A percentile compares a stretch with the other conserved stretches of the same genome.
These are phyloP conservation scores for Podospora pseudopauciseta DNA, from an alignment of 495 filamentous ascomycete species.

Conservation along the genomic window DNA sequence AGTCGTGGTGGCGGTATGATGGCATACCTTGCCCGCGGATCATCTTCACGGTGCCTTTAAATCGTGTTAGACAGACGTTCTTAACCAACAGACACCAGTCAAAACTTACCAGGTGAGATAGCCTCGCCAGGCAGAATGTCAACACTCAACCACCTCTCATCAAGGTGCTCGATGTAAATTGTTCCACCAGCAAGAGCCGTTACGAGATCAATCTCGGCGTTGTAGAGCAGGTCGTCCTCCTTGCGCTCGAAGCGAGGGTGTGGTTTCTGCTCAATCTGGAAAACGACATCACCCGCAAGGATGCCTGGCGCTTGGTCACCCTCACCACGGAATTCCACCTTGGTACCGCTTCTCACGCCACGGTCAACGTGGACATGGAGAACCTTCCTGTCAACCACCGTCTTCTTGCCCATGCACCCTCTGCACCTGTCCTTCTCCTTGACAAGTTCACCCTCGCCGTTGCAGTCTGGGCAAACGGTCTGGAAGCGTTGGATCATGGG, in stretches of 20 bases:
- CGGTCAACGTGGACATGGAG: constrained; percentile 97
- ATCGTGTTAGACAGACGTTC: constrained; percentile 17
- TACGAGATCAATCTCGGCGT: constrained; percentile 91
- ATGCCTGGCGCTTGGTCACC: constrained; percentile 95
- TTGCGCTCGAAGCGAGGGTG: constrained; percentile 93
- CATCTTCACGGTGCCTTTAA: constrained; percentile 80
- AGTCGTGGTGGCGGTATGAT: constrained; percentile 91
- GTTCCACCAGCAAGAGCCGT: constrained; percentile 89
- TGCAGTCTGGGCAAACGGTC: constrained; percentile 97
- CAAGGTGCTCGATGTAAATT: constrained; percentile 91
- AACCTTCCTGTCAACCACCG: constrained; percentile 92
- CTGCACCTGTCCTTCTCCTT: constrained; percentile 96
- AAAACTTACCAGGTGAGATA: constrained; percentile 78
- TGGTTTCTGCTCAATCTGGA: constrained; percentile 98
- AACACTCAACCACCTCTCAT: constrained; percentile 92
- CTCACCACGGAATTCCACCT: constrained; percentile 93
- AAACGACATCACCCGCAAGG: constrained; percentile 88
- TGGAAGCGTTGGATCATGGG: constrained; percentile 99
- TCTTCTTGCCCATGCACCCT: constrained; percentile 93
- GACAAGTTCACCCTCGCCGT: constrained; percentile 93
- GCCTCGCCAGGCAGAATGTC: constrained; percentile 90
- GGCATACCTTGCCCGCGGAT: constrained; percentile 98
- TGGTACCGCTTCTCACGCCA: constrained; percentile 88
- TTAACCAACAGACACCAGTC: neutral
- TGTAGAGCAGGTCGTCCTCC: constrained; percentile 94